Conservation (phyloP, 176 grass and related monocot genomes). For the Cocos nucifera region DNA sequence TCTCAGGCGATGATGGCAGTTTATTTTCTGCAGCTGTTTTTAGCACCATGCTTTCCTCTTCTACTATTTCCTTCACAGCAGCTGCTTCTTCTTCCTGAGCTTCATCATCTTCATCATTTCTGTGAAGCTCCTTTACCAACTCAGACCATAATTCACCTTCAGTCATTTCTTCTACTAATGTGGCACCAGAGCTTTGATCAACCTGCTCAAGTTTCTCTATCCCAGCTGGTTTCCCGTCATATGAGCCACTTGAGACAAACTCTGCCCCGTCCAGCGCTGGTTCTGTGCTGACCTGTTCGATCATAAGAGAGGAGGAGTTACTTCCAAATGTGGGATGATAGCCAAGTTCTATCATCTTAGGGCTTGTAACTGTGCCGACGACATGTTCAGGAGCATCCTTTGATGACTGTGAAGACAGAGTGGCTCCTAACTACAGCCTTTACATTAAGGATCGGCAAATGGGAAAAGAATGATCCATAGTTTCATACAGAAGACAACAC, state of each 20-base stretch:
- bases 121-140: slow-evolving; percentile 14
- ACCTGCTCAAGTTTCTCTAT: neutral
- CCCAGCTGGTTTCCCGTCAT: neutral
- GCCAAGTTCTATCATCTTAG: no score
- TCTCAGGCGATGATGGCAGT: slow-evolving; percentile 8
- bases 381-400: no score
- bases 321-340: no score
- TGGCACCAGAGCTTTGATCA: neutral
- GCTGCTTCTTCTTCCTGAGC: slow-evolving; percentile 5
- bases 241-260: neutral
- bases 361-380: no score
- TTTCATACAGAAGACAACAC: no score
- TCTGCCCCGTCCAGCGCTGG: neutral
- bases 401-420: no score
- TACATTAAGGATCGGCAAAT: no score
- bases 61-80: slow-evolving; percentile 4
- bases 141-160: slow-evolving; percentile 20
- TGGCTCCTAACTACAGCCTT: no score
- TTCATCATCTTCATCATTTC: slow-evolving; percentile 7
- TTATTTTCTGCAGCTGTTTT: slow-evolving; percentile 19
- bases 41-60: slow-evolving; percentile 5
- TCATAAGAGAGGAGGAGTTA: no score
- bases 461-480: no score
- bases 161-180: slow-evolving; percentile 9
- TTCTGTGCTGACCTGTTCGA: neutral